Conservation (phyloP, 306 rosid species). For the Styphnolobium japonicum region DNA sequence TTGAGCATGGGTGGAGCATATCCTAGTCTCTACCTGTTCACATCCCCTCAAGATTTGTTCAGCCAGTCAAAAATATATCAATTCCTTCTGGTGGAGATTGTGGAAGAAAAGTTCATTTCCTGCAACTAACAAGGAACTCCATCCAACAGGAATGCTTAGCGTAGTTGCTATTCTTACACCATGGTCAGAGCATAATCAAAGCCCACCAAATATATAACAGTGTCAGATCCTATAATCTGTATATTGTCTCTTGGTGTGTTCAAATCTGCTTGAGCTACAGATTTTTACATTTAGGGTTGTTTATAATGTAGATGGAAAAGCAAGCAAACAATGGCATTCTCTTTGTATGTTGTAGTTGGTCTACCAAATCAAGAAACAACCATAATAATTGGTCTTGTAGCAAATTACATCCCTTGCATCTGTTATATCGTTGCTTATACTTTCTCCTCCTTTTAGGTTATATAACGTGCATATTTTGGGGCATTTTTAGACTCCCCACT, state of each 20-base stretch:
- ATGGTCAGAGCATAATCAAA: conserved; percentile 98
- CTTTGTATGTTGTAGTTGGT: conserved; percentile 34
- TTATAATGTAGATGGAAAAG: conserved; percentile 79
- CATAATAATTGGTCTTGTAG: background rate
- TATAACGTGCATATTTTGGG: conserved; percentile 22
- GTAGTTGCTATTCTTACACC: conserved; percentile 95
- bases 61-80: conserved; percentile 83
- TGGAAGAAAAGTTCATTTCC: conserved; percentile 77
- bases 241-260: background rate
- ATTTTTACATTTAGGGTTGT: conserved; percentile 11
- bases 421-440: background rate
- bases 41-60: conserved; percentile 84
- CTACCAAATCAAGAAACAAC: background rate
- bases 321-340: conserved; percentile 97
- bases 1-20: conserved; percentile 86
- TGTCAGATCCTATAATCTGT: conserved; percentile 66
- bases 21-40: conserved; percentile 85
- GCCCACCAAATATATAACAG: conserved; percentile 98
- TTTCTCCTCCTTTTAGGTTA: background rate
- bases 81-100: conserved; percentile 80
- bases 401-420: conserved; percentile 6
- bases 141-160: conserved; percentile 96
- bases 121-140: conserved; percentile 95
- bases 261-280: background rate
- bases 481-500: conserved; percentile 81